These are phyloP conservation scores for Chaetomiaceae sp. DNA, from an alignment of 2,329 filamentous ascomycete genomes.

Conservation along the genomic window DNA sequence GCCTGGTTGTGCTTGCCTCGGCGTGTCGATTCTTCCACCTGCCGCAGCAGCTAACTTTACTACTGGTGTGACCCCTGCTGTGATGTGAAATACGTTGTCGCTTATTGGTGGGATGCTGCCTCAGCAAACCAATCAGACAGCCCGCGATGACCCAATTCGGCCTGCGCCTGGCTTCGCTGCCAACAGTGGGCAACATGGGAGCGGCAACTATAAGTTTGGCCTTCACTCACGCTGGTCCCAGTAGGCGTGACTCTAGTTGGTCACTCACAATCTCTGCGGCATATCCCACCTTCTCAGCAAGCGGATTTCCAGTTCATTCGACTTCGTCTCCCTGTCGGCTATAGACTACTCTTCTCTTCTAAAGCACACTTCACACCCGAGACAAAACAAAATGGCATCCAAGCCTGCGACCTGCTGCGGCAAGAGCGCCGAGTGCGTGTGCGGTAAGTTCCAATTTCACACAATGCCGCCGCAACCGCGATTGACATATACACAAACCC, in stretches of 20 bases:
- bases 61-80: neutral
- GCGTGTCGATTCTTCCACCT: too few relatives aligned
- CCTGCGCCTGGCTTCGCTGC: constrained; percentile 18
- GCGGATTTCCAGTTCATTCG: too few relatives aligned
- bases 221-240: too few relatives aligned
- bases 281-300: neutral
- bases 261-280: neutral
- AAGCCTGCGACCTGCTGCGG: constrained; percentile 50
- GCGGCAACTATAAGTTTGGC: too few relatives aligned
- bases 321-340: too few relatives aligned
- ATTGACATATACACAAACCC: too few relatives aligned
- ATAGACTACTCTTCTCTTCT: neutral
- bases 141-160: constrained; percentile 16
- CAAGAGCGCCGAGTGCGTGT: constrained; percentile 49
- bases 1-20: too few relatives aligned
- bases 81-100: constrained; percentile 22
- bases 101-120: constrained; percentile 13
- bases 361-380: constrained; percentile 6
- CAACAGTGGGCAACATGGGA: constrained; percentile 11
- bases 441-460: constrained; percentile 41
- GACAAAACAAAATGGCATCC: constrained; percentile 27
- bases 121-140: constrained; percentile 8
- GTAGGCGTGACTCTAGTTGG: too few relatives aligned
- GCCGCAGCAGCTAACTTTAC: neutral
- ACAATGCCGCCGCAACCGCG: neutral